Conservation (phyloP, 768 basidiomycete species). For the Boletellus emodensis region DNA sequence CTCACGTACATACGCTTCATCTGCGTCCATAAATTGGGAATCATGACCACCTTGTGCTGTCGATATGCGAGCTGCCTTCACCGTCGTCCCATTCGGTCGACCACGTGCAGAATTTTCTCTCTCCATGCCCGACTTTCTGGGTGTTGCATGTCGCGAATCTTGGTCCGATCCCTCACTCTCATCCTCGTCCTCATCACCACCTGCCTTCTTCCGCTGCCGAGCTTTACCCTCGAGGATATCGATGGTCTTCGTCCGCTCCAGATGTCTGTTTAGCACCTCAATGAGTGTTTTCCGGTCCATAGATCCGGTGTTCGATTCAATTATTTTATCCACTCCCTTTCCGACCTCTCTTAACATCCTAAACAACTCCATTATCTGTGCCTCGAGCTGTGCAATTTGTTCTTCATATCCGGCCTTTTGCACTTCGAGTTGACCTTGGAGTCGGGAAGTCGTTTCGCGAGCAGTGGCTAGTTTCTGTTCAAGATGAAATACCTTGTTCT, state of each 20-base stretch:
- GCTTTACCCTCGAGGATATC: constrained; percentile 77
- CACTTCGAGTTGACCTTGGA: constrained; percentile 73
- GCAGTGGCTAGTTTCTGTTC: constrained; percentile 80
- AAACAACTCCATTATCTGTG: constrained; percentile 91
- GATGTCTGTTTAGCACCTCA: constrained; percentile 72
- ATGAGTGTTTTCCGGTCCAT: constrained; percentile 84
- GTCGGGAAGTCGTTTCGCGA: constrained; percentile 68
- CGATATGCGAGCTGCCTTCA: constrained; percentile 37
- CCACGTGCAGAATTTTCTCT: constrained; percentile 33
- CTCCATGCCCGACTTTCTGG: constrained; percentile 48
- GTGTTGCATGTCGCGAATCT: constrained; percentile 55
- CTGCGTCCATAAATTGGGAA: constrained; percentile 89
- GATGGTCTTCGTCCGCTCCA: constrained; percentile 82
- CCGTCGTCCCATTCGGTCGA: constrained; percentile 23
- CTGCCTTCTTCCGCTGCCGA: constrained; percentile 23
- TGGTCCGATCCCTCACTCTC: constrained; percentile 39
- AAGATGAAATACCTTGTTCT: constrained; percentile 59
- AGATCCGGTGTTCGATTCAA: constrained; percentile 53
- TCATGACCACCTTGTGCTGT: constrained; percentile 48
- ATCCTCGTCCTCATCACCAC: constrained; percentile 32
- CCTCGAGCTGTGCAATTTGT: constrained; percentile 81
- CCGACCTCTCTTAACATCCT: constrained; percentile 87
- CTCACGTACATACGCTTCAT: constrained; percentile 75
- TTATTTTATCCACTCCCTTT: constrained; percentile 68
- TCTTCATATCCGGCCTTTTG: constrained; percentile 82